Percentiles rank a stretch among this genome's conserved stretches.
Conservation (phyloP, 495 filamentous ascomycete genomes). For the Tirmania nivea region DNA sequence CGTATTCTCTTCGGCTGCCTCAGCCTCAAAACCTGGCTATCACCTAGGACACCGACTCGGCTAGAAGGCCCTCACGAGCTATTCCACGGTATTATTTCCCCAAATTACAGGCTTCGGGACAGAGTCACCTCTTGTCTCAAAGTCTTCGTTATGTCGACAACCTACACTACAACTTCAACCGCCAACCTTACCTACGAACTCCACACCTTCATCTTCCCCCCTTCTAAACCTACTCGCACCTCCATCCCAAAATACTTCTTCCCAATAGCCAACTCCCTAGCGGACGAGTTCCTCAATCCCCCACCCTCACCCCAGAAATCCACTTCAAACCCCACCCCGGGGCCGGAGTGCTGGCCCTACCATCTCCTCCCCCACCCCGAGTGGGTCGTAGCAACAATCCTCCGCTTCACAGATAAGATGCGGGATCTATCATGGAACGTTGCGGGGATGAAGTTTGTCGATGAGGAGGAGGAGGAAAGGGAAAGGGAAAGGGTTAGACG, state of each 20-base stretch:
- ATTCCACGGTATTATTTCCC: too few species aligned
- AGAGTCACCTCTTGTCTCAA: too few species aligned
- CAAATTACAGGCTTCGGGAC: too few species aligned
- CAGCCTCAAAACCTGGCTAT: too few species aligned
- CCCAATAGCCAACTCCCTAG: neutral
- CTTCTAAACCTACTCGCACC: neutral
- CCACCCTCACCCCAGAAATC: neutral
- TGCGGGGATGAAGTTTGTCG: neutral
- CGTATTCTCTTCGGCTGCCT: too few species aligned
- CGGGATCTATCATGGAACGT: neutral
- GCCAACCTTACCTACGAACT: neutral
- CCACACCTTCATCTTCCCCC: neutral
- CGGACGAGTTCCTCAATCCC: neutral
- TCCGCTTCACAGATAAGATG: neutral
- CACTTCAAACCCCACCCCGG: neutral
- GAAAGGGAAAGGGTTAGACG: neutral
- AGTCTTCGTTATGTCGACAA: too few species aligned
- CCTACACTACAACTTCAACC: too few species aligned
- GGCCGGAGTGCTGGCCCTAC: neutral
- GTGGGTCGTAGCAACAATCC: neutral
- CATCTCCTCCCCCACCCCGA: neutral
- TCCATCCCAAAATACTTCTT: neutral
- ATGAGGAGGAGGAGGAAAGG: neutral
- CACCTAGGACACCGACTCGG: too few species aligned
- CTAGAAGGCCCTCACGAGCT: too few species aligned